Evolutionary conservation across 1,284 basidiomycete genomes (phyloP), one percentile per base, ranked within the genome.

Genomic region (Exobasidium rhododendri): DNA sequence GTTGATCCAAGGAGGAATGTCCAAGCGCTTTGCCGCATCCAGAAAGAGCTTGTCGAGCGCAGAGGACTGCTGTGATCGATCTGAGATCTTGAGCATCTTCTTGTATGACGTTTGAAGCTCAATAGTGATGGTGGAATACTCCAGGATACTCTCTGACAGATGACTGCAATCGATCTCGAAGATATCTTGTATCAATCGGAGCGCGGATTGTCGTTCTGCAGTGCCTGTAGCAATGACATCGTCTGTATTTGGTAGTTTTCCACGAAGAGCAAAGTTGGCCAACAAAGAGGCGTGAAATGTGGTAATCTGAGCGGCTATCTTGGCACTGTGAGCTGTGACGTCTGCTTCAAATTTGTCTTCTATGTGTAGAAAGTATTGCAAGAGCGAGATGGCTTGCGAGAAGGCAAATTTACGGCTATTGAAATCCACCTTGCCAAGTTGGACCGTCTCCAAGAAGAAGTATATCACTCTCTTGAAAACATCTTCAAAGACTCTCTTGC

Each of bases 381-480:
- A 22, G 14, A 59, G 11, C 22, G 54, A 17, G 40, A 50, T 14
- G 44, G 52, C 53, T 14, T 58, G 30, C 5, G 30, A 17, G 35
- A 40, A 40, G 35, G 17, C 7, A 40, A 17, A 10, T 40, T 40
- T 40, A 40, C 35, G 35, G 17, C 10, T 40, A 7, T 40, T 17
- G 10, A 40, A 40, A 10, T 40, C 35, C 35, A 71, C 64, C 52
- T 75, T 69, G 13, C 66, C 66, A 22, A 67, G 65, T 61, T 79
- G 75, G 63, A 69, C 66, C 40, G 70, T 61, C 57, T 79, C 77
- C 22, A 79, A 66, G 10, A 75, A 56, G 43, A 70, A 72, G 58
- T 79, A 68, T 51, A 68, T 71, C 35, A 75, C 53, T 29, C 69
- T 62, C 62, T 75, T 75, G 52, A 75, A 62, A 10, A 65, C 66